Evolutionary conservation across 148 eudicot species (phyloP).

Genomic region (Pharnaceum exiguum): DNA sequence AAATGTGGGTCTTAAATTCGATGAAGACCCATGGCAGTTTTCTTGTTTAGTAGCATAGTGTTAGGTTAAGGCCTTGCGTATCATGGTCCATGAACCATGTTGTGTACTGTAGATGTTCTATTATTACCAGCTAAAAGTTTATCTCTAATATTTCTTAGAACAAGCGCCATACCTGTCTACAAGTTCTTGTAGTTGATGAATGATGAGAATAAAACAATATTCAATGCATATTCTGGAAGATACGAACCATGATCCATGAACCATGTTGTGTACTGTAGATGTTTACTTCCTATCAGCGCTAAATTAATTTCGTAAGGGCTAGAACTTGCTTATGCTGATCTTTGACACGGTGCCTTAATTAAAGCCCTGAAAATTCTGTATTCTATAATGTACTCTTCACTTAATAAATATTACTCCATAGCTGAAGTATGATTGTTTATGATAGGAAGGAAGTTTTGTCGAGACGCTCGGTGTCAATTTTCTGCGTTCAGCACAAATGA

Average conservation of each 20-base stretch:
- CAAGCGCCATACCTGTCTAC: background rate
- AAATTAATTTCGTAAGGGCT: no score
- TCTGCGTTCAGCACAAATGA: background rate
- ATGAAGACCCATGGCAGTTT: no score
- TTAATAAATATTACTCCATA: no score
- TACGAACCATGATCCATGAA: background rate
- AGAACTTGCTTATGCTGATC: background rate
- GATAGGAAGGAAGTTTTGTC: background rate
- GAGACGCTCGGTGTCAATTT: background rate
- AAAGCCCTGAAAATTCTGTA: no score
- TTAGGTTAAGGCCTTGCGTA: no score
- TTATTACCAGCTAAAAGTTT: background rate
- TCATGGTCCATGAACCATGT: background rate
- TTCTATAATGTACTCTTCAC: no score
- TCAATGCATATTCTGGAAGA: conserved; percentile 1
- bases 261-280: background rate
- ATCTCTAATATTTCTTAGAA: background rate
- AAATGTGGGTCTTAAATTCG: no score
- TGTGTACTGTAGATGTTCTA: background rate
- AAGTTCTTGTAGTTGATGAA: background rate
- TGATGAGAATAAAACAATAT: background rate
- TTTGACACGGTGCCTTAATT: background rate
- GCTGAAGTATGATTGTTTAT: background rate
- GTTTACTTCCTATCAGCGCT: background rate
- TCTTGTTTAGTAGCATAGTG: no score